phyloP scores from a whole-genome alignment of 2,329 filamentous ascomycete species.

The Phoma herbarum region DNA sequence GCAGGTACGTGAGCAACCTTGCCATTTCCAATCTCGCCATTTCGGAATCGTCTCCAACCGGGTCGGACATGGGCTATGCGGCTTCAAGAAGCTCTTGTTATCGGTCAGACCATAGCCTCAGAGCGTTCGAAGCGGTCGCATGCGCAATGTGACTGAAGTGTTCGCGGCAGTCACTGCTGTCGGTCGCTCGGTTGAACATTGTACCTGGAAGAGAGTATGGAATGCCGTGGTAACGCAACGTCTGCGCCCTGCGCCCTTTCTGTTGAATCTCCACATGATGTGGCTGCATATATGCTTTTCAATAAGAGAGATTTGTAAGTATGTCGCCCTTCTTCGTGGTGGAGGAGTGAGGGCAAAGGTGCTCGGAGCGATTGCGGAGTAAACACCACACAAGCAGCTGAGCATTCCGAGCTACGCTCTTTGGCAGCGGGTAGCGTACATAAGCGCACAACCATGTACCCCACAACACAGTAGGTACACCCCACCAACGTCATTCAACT shows the following conservation, averaged over 20 bases:
- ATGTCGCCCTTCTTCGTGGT: background rate
- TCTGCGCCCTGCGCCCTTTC: background rate
- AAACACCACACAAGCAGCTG: slow-evolving; percentile 3
- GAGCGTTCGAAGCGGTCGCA: background rate
- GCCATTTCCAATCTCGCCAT: background rate
- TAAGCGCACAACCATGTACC: slow-evolving; percentile 19
- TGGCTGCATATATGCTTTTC: background rate
- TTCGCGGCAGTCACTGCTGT: background rate
- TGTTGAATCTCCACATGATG: background rate
- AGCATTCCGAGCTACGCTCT: slow-evolving; percentile 11
- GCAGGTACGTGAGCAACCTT: background rate
- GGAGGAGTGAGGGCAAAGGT: background rate
- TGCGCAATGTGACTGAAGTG: background rate
- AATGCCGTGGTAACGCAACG: background rate
- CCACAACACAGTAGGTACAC: slow-evolving; percentile 5
- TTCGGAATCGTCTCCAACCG: background rate
- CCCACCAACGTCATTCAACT: slow-evolving; percentile 13
- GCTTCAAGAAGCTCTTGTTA: background rate
- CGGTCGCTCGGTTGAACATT: background rate
- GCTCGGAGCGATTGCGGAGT: slow-evolving; percentile 15
- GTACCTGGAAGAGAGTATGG: background rate
- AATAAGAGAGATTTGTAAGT: background rate
- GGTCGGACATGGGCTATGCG: background rate
- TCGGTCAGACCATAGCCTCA: background rate
- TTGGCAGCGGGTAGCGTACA: slow-evolving; percentile 10